Percentiles rank a stretch among this genome's conserved stretches.
phyloP scores from a whole-genome alignment of 257 asterid species.

The Plantago ovata region DNA sequence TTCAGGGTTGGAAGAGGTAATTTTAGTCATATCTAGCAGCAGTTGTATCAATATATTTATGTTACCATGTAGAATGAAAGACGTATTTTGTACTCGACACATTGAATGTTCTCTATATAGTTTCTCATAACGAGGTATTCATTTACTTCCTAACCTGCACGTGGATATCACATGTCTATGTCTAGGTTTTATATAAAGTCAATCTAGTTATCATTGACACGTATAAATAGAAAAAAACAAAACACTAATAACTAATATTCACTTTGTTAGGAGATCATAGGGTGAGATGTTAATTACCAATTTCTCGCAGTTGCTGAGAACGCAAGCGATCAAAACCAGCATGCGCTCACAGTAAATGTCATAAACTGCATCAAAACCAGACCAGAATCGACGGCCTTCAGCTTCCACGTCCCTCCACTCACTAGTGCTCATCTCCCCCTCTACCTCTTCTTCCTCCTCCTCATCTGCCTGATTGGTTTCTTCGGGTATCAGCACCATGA shows the following conservation, averaged over 20 bases:
- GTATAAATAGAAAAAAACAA: too few relatives aligned
- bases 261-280: background rate
- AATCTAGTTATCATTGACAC: too few relatives aligned
- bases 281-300: constrained; percentile 40
- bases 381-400: constrained; percentile 83
- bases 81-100: too few relatives aligned
- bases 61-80: too few relatives aligned
- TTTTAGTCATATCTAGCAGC: too few relatives aligned
- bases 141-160: too few relatives aligned
- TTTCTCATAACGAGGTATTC: too few relatives aligned
- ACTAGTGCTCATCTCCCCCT: constrained; percentile 61
- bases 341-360: constrained; percentile 70
- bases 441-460: constrained; percentile 65
- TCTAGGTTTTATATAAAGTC: too few relatives aligned
- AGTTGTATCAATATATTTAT: too few relatives aligned
- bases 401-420: constrained; percentile 95
- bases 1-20: constrained; percentile 17
- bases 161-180: too few relatives aligned
- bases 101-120: too few relatives aligned
- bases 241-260: background rate
- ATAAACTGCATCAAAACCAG: constrained; percentile 83
- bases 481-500: constrained; percentile 92
- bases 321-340: constrained; percentile 62
- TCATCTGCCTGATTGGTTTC: constrained; percentile 60
- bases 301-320: constrained; percentile 77